Conservation (phyloP, 1,139 yeast species). For the Sugiyamaella novakii region DNA sequence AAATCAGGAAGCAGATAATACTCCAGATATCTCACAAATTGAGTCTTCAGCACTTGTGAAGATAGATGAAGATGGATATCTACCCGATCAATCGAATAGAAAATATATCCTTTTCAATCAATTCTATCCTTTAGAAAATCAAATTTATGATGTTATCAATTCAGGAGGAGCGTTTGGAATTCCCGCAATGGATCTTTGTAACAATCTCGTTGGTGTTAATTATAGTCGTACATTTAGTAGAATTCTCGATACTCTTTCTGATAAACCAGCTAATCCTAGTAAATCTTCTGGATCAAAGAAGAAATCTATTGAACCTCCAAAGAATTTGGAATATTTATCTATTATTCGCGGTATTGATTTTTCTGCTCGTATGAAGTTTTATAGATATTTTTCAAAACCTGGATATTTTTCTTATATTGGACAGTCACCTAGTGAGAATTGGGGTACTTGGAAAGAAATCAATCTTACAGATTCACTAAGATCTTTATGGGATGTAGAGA, state of each 20-base stretch:
- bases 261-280: slow-evolving; percentile 41
- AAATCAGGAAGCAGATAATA: slow-evolving; percentile 2
- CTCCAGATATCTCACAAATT: slow-evolving; percentile 3
- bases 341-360: slow-evolving; percentile 69
- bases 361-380: slow-evolving; percentile 72
- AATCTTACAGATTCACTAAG: slow-evolving; percentile 18
- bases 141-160: slow-evolving; percentile 55
- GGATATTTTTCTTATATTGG: slow-evolving; percentile 42
- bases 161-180: slow-evolving; percentile 52
- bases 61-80: slow-evolving; percentile 27
- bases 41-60: slow-evolving; percentile 25
- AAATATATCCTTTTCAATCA: slow-evolving; percentile 46
- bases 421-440: slow-evolving; percentile 32
- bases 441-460: slow-evolving; percentile 37
- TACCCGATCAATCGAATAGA: slow-evolving; percentile 33
- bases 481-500: slow-evolving; percentile 30
- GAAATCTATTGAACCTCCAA: slow-evolving; percentile 33
- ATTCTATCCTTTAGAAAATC: slow-evolving; percentile 64
- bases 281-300: slow-evolving; percentile 29
- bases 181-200: slow-evolving; percentile 57
- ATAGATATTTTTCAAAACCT: slow-evolving; percentile 60
- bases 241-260: slow-evolving; percentile 49
- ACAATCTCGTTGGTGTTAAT: slow-evolving; percentile 54
- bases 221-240: slow-evolving; percentile 55
- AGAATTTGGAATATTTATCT: slow-evolving; percentile 41